Evolutionary conservation across 352 stramenopile species (phyloP).

Genomic region (Globisporangium canariense): DNA sequence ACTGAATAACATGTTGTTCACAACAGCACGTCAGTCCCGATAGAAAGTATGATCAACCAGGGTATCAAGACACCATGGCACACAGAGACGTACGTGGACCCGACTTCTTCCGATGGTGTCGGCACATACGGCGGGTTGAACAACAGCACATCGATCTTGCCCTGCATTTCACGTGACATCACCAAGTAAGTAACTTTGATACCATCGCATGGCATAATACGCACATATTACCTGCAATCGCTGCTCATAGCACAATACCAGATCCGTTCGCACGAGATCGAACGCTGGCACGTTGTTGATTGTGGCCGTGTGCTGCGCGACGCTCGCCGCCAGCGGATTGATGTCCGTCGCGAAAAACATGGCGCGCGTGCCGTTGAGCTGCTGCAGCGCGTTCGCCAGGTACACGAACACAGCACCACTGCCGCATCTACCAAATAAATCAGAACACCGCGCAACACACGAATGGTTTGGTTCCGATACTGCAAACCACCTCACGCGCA

Average conservation of each 20-base stretch:
- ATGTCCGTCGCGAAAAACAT: slow-evolving; percentile 91
- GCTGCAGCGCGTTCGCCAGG: slow-evolving; percentile 77
- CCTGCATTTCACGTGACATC: slow-evolving; percentile 18
- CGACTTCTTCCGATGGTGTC: slow-evolving; percentile 94
- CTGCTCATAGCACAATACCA: slow-evolving; percentile 61
- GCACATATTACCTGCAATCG: slow-evolving; percentile 37
- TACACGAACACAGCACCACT: slow-evolving; percentile 70
- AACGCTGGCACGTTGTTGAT: slow-evolving; percentile 77
- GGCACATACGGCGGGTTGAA: slow-evolving; percentile 99
- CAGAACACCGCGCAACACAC: background rate
- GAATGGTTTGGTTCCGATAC: background rate
- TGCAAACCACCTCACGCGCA: too few relatives aligned
- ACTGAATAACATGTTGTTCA: slow-evolving; percentile 21
- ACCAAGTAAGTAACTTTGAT: background rate
- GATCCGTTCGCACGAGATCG: slow-evolving; percentile 84
- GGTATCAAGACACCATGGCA: background rate
- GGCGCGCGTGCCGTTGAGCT: slow-evolving; percentile 30
- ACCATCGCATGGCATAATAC: too few relatives aligned
- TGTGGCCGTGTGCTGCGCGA: slow-evolving; percentile 80
- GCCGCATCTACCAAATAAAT: slow-evolving; percentile 33
- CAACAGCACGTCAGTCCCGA: background rate
- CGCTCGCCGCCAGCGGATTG: slow-evolving; percentile 85
- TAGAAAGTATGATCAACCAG: background rate
- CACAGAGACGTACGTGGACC: slow-evolving; percentile 53
- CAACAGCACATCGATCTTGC: slow-evolving; percentile 91